Conservation (phyloP, 805 yeast species). For the Kluyveromyces siamensis region DNA sequence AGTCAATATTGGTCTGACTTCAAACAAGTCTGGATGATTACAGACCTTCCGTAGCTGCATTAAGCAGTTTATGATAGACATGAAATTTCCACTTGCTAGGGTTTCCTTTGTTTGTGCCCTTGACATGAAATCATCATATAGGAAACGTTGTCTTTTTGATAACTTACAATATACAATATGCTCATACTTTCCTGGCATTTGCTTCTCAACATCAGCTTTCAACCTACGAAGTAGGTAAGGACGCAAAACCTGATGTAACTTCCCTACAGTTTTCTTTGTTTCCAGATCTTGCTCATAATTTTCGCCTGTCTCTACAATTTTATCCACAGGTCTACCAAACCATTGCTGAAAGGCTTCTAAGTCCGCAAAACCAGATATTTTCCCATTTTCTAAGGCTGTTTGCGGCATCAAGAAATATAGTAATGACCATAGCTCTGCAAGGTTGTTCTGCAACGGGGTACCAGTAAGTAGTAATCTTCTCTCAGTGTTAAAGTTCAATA, state of each 20-base stretch:
- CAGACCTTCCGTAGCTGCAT: slow-evolving; percentile 97
- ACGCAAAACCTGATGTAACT: slow-evolving; percentile 85
- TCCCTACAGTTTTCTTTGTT: slow-evolving; percentile 74
- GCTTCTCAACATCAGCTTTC: slow-evolving; percentile 95
- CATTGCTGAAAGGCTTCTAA: slow-evolving; percentile 93
- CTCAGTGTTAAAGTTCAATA: slow-evolving; percentile 87
- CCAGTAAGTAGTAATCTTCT: slow-evolving; percentile 86
- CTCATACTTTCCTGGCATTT: slow-evolving; percentile 97
- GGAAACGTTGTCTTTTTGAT: slow-evolving; percentile 82
- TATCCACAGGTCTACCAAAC: slow-evolving; percentile 98
- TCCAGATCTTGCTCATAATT: slow-evolving; percentile 60
- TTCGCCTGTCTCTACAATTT: slow-evolving; percentile 57
- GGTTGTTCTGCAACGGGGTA: slow-evolving; percentile 92
- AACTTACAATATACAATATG: slow-evolving; percentile 88
- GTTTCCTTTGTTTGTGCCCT: slow-evolving; percentile 94
- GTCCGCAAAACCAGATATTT: slow-evolving; percentile 82
- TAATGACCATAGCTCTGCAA: slow-evolving; percentile 93
- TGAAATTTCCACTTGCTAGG: slow-evolving; percentile 84
- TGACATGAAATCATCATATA: slow-evolving; percentile 96
- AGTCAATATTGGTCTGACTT: slow-evolving; percentile 88
- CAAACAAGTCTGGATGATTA: slow-evolving; percentile 93
- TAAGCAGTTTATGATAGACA: slow-evolving; percentile 90
- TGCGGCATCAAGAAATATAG: slow-evolving; percentile 94
- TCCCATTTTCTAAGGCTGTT: slow-evolving; percentile 52
- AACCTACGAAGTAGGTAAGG: slow-evolving; percentile 88